Evolutionary conservation across 352 stramenopile species (phyloP).

Genomic region (Phytophthora foliorum): DNA sequence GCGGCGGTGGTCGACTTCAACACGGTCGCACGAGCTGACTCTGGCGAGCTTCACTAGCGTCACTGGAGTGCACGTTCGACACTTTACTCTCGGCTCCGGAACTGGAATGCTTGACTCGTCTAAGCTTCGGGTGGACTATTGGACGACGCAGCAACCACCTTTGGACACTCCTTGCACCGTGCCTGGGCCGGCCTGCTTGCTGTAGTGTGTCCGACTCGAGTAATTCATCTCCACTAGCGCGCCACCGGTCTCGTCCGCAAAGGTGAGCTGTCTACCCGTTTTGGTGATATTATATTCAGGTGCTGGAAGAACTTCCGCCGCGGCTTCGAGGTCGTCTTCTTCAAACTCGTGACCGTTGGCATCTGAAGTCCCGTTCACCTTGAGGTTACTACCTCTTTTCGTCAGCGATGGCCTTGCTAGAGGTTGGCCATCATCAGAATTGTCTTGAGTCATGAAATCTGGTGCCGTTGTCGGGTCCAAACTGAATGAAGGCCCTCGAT

Average conservation of each 20-base stretch:
- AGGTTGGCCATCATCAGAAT: slow-evolving; percentile 2
- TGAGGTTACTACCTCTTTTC: slow-evolving; percentile 24
- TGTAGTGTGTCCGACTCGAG: slow-evolving; percentile 83
- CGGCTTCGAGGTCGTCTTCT: slow-evolving; percentile 30
- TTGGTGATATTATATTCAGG: slow-evolving; percentile 30
- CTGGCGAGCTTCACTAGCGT: slow-evolving; percentile 4
- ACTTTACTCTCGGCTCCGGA: slow-evolving; percentile 1
- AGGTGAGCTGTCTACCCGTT: slow-evolving; percentile 56
- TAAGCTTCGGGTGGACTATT: slow-evolving; percentile 21
- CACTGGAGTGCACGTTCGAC: slow-evolving; percentile 3
- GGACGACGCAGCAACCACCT: slow-evolving; percentile 32
- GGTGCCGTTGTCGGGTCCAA: slow-evolving; percentile 19
- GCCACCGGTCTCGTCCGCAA: slow-evolving; percentile 74
- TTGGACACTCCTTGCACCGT: slow-evolving; percentile 39
- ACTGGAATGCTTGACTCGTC: slow-evolving; percentile 4
- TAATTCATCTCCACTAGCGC: slow-evolving; percentile 71
- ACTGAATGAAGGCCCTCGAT: slow-evolving; percentile 19
- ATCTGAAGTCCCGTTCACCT: slow-evolving; percentile 27
- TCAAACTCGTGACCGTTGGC: slow-evolving; percentile 17
- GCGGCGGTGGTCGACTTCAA: slow-evolving; percentile 14
- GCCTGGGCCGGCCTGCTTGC: slow-evolving; percentile 65
- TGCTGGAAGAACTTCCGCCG: slow-evolving; percentile 24
- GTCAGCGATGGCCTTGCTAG: slow-evolving; percentile 14
- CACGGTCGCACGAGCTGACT: slow-evolving; percentile 12
- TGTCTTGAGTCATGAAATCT: slow-evolving; percentile 26